Conservation (phyloP, 2,329 filamentous ascomycete species). For the Fusarium tuaranense region DNA sequence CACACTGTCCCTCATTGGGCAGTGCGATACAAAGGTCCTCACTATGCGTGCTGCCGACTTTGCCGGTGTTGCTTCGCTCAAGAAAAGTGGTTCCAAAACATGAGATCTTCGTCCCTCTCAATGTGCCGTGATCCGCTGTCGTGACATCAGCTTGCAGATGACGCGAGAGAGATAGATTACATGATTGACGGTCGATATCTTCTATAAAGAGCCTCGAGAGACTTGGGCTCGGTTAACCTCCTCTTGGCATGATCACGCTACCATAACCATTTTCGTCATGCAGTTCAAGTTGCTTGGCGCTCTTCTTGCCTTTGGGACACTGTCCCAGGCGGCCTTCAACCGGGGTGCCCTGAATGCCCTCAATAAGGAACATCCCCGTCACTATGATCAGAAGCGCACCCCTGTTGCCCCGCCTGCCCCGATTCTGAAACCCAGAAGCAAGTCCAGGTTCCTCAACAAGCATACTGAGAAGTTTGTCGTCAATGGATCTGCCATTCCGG, state of each 20-base stretch:
- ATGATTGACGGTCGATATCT: neutral
- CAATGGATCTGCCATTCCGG: conserved; percentile 73
- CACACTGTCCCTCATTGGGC: conserved; percentile 23
- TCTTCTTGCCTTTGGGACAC: conserved; percentile 35
- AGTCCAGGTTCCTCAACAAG: conserved; percentile 40
- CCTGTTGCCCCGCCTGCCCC: conserved; percentile 6
- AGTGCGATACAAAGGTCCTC: conserved; percentile 1
- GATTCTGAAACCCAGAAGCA: conserved; percentile 15
- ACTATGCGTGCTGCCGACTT: conserved; percentile 22
- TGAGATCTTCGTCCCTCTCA: neutral
- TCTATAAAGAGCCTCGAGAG: conserved; percentile 14
- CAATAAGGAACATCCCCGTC: conserved; percentile 17
- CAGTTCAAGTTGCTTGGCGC: conserved; percentile 36
- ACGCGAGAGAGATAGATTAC: neutral
- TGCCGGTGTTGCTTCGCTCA: conserved; percentile 9
- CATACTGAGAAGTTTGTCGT: conserved; percentile 63
- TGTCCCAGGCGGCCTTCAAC: conserved; percentile 41
- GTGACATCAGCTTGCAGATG: conserved; percentile 21
- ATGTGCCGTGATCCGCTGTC: conserved; percentile 26
- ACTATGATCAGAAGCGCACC: conserved; percentile 24
- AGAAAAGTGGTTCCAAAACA: neutral
- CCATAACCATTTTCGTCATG: conserved; percentile 15
- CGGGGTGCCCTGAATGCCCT: conserved; percentile 38
- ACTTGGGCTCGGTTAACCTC: neutral
- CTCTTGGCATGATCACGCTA: neutral